Base-by-base conservation (phyloP, 805 yeast genomes). In the Candida orba region DNA sequence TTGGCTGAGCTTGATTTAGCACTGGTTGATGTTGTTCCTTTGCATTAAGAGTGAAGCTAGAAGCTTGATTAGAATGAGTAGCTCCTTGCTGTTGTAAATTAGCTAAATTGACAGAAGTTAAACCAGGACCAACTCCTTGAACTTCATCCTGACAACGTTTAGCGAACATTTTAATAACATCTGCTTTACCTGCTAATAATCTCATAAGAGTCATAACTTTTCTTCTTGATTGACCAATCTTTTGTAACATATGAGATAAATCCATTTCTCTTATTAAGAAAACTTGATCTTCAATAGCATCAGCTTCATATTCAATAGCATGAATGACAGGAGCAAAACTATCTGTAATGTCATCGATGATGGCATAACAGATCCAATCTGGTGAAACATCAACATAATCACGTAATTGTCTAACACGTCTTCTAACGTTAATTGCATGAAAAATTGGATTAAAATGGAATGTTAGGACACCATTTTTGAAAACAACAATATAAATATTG, bases 391-490 rank as follows among this genome's bases (percentile, higher is more conserved):
- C 79, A 34, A 84, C 88, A 57, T 84, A 82, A 54, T 82, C 90
- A 55, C 88, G 72, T 54, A 84, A 65, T 61, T 83, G 88, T 57
- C 93, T 71, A 20, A 83, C 89, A 69, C 93, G 79, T 68, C 90
- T 75, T 69, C 93, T 73, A 33, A 84, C 93, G 58, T 78, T 83
- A 39, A 89, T 85, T 0, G 98, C 95, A 63, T 93, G 99, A 3
- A 96, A 95, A 0, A 97, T 88, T 12, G 96, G 91, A 9, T 88
- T 81, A 63, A 87, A 88, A 65, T 93, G 99, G 67, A 93, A 89
- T 0, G 97, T 89, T 33, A 93, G 66, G 6, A 93, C 95, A 17
- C 95, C 98, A 46, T 88, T 82, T 47, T 81, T 78, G 68, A 91
- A 93, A 8, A 93, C 96, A 51, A 91, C 79, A 54, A 90, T 84